These are phyloP conservation scores for Globisporangium apiculatum DNA, from an alignment of 352 stramenopile genomes.

Conservation along the genomic window DNA sequence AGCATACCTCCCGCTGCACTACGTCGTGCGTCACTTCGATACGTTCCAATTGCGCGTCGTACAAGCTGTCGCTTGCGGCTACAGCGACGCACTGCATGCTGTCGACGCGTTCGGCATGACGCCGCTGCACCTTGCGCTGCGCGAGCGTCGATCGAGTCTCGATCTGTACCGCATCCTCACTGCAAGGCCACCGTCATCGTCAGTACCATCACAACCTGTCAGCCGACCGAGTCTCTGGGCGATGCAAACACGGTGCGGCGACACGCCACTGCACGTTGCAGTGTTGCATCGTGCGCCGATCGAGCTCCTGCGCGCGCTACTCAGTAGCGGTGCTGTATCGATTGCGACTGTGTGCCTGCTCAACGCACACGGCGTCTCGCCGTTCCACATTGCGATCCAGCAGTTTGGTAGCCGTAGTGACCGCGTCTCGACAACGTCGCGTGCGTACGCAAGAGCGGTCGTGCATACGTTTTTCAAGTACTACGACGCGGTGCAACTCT, in stretches of 20 bases:
- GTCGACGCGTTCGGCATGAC: slow-evolving; percentile 52
- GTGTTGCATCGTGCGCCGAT: slow-evolving; percentile 27
- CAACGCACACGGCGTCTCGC: slow-evolving; percentile 28
- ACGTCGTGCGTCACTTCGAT: slow-evolving; percentile 31
- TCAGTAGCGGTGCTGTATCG: slow-evolving; percentile 6
- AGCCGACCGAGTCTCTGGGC: slow-evolving; percentile 3
- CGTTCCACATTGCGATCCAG: slow-evolving; percentile 37
- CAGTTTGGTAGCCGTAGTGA: slow-evolving; percentile 15
- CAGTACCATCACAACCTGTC: no score
- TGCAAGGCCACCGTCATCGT: no score
- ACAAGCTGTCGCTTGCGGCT: slow-evolving; percentile 26
- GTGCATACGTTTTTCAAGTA: slow-evolving; percentile 36
- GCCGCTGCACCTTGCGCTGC: slow-evolving; percentile 52
- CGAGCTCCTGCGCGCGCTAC: slow-evolving; percentile 34
- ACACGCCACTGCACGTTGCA: slow-evolving; percentile 33
- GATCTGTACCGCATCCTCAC: slow-evolving; percentile 24
- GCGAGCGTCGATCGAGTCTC: slow-evolving; percentile 20
- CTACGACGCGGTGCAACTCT: slow-evolving; percentile 20
- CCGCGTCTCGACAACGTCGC: no score
- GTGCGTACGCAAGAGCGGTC: slow-evolving; percentile 23
- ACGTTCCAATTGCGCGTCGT: slow-evolving; percentile 26
- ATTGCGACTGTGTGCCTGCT: slow-evolving; percentile 12
- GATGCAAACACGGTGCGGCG: slow-evolving; percentile 10
- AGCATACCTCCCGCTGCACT: slow-evolving; percentile 46
- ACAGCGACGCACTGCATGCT: slow-evolving; percentile 28